Evolutionary conservation across 2,329 filamentous ascomycete species (phyloP).

Genomic region (Parastagonospora avenae): DNA sequence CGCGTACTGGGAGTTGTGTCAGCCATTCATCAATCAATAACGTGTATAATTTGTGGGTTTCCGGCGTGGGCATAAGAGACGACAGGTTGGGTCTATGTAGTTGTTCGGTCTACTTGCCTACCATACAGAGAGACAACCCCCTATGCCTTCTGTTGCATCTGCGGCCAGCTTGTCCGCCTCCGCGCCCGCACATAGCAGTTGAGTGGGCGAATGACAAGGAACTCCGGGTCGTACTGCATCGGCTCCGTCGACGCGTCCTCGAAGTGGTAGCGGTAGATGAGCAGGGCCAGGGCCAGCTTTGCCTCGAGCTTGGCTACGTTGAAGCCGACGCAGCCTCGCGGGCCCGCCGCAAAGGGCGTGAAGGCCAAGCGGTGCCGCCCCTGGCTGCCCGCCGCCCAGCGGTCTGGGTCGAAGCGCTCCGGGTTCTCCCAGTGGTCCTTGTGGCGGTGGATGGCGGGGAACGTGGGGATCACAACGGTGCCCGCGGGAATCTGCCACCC

Average conservation of each 20-base stretch:
- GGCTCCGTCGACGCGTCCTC: conserved; percentile 8
- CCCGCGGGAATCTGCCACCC: conserved; percentile 62
- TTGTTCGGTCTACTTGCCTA: too few relatives aligned
- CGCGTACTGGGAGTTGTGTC: too few relatives aligned
- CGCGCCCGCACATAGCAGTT: too few relatives aligned
- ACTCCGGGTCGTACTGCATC: conserved; percentile 15
- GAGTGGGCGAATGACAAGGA: conserved; percentile 15
- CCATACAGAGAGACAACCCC: too few relatives aligned
- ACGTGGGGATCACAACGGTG: conserved; percentile 59
- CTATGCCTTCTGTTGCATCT: too few relatives aligned
- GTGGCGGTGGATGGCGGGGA: conserved; percentile 57
- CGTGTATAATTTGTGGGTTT: too few relatives aligned
- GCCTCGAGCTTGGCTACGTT: conserved; percentile 17
- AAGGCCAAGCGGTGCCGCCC: conserved; percentile 12
- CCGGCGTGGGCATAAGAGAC: too few relatives aligned
- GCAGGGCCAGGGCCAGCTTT: conserved; percentile 9
- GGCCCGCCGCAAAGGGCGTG: conserved; percentile 16
- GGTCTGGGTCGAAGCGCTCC: conserved; percentile 61
- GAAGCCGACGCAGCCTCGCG: conserved; percentile 15
- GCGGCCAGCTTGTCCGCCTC: too few relatives aligned
- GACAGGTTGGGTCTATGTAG: too few relatives aligned
- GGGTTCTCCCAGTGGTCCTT: conserved; percentile 64
- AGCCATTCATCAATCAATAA: too few relatives aligned
- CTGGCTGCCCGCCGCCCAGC: conserved; percentile 62
- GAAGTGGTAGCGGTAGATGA: conserved; percentile 18